Conservation (phyloP, 805 yeast species). For the Maudiozyma bulderi region DNA sequence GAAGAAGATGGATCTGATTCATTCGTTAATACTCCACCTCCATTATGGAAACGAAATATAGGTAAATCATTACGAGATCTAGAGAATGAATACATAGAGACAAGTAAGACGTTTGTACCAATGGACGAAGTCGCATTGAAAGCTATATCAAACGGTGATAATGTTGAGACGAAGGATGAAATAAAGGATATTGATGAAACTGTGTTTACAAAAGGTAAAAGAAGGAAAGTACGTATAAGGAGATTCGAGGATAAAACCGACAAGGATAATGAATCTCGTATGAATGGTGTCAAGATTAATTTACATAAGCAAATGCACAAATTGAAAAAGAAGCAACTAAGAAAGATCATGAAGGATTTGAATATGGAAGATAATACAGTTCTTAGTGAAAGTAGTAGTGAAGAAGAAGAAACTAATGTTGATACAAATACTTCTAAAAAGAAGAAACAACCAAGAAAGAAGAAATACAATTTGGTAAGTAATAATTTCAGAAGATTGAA, state of each 20-base stretch:
- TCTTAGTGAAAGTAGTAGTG: background rate
- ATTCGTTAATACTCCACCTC: slow-evolving; percentile 17
- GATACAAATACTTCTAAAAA: slow-evolving; percentile 1
- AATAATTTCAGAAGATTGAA: slow-evolving; percentile 45
- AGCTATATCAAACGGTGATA: background rate
- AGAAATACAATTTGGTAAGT: slow-evolving; percentile 31
- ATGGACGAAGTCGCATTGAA: background rate
- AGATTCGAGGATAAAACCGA: slow-evolving; percentile 2
- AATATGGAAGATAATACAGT: slow-evolving; percentile 1
- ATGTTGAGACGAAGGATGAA: background rate
- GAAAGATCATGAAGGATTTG: slow-evolving; percentile 7
- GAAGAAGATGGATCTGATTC: background rate
- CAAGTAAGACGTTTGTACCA: slow-evolving; percentile 2
- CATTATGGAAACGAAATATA: slow-evolving; percentile 21
- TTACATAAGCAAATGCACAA: slow-evolving; percentile 19
- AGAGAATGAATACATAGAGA: slow-evolving; percentile 26
- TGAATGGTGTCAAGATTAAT: slow-evolving; percentile 7
- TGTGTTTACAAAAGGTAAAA: slow-evolving; percentile 6
- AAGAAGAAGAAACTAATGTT: slow-evolving; percentile 8
- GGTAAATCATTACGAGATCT: slow-evolving; percentile 19
- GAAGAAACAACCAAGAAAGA: slow-evolving; percentile 13
- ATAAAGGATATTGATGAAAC: background rate
- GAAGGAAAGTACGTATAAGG: slow-evolving; percentile 7
- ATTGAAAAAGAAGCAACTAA: slow-evolving; percentile 18
- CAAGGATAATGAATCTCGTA: background rate